Conservation (phyloP, 257 asterid species). For the Solanum boliviense region DNA sequence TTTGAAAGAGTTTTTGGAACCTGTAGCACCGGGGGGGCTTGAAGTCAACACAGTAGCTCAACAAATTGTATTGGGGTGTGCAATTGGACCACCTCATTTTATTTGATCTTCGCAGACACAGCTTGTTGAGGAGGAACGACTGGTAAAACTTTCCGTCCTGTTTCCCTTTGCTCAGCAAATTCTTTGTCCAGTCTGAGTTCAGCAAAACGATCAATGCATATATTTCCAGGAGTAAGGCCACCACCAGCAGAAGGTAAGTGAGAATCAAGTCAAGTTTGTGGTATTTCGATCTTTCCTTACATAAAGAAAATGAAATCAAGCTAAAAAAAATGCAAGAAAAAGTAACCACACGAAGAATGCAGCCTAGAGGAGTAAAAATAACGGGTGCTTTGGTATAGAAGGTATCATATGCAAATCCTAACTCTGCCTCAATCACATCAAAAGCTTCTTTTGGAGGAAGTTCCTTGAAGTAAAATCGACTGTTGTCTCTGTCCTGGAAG, state of each 20-base stretch:
- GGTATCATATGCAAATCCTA: constrained; percentile 37
- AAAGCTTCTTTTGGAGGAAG: constrained; percentile 8
- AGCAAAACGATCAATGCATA: constrained; percentile 6
- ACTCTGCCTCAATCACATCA: constrained; percentile 37
- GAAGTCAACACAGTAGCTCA: constrained; percentile 17
- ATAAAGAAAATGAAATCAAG: constrained; percentile 7
- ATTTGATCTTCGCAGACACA: neutral
- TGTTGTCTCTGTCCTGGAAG: constrained; percentile 38
- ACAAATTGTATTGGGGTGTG: constrained; percentile 31
- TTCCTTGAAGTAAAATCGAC: constrained; percentile 19
- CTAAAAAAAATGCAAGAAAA: constrained; percentile 6
- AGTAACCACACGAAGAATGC: constrained; percentile 10
- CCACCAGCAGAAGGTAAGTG: constrained; percentile 22
- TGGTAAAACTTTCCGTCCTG: neutral
- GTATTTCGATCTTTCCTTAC: constrained; percentile 12
- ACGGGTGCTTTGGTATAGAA: constrained; percentile 35
- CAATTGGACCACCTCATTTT: constrained; percentile 33
- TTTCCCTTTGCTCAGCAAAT: constrained; percentile 14
- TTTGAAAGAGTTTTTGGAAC: constrained; percentile 2
- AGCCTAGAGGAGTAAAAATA: constrained; percentile 14
- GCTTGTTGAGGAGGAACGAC: neutral
- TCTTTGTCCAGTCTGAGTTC: constrained; percentile 27
- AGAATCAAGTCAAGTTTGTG: constrained; percentile 11
- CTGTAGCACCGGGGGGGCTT: neutral
- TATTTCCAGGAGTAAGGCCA: constrained; percentile 25